Conservation (phyloP, 2,329 filamentous ascomycete genomes). For the Trichoderma harzianum region DNA sequence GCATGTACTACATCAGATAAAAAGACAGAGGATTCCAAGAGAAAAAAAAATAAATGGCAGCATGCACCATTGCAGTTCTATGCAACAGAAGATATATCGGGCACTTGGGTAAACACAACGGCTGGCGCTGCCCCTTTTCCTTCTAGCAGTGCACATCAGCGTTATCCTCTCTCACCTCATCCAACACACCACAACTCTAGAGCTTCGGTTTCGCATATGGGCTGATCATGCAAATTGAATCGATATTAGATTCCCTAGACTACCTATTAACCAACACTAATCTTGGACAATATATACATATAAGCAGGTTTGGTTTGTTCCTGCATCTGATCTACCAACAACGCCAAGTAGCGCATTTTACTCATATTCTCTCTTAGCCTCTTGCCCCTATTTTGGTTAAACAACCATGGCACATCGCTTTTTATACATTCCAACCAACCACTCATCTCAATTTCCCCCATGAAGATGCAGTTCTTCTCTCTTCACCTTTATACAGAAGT, state of each 20-base stretch:
- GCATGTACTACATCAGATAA: neutral
- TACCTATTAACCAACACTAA: neutral
- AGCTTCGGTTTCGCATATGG: rapidly evolving
- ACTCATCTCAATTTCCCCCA: neutral
- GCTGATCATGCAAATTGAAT: neutral
- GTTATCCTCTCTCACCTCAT: neutral
- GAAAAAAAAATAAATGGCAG: neutral
- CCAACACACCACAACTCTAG: neutral
- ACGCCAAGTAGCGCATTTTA: neutral
- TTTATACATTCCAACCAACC: neutral
- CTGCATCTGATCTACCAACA: slow-evolving; percentile 3
- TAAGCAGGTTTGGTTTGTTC: neutral
- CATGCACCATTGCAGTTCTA: neutral
- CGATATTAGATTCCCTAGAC: neutral
- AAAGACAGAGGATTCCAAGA: neutral
- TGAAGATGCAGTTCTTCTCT: neutral
- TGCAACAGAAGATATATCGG: neutral
- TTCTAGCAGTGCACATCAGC: neutral
- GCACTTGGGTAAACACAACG: too few species aligned
- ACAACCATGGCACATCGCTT: neutral
- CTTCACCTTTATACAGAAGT: slow-evolving; percentile 20
- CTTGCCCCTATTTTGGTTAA: neutral
- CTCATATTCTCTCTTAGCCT: neutral
- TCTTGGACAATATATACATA: slow-evolving; percentile 7
- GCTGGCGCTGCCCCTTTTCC: too few species aligned